A percentile compares a stretch with the other conserved stretches of the same genome.
Evolutionary conservation across 78 protist species (phyloP).

Genomic region (Bigelowiella natans): DNA sequence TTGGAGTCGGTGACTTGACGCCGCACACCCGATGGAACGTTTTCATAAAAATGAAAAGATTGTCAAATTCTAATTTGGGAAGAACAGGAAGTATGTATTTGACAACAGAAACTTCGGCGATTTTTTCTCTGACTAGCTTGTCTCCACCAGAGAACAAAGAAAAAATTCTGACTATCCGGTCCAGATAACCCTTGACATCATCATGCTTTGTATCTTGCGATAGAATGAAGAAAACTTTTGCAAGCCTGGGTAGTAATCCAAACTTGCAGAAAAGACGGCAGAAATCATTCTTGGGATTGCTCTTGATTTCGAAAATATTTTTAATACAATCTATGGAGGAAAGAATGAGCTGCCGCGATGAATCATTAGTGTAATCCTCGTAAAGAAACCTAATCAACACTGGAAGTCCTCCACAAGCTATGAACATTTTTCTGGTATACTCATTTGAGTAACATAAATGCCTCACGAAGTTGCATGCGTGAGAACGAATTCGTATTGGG

Average conservation of each 20-base stretch:
- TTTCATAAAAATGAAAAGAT: not conserved
- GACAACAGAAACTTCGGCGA: not conserved
- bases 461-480: not conserved
- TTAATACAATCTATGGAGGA: not conserved
- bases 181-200: not conserved
- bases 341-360: not conserved
- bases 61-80: not conserved
- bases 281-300: not conserved
- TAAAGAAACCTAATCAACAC: not conserved
- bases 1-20: not conserved
- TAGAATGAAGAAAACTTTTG: not conserved
- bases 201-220: not conserved
- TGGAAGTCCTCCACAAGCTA: conserved; percentile 1
- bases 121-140: not conserved
- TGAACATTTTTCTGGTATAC: not conserved
- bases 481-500: not conserved
- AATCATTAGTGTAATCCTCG: not conserved
- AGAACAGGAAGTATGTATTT: not conserved
- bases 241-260: not conserved
- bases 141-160: not conserved
- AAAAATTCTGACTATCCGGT: not conserved
- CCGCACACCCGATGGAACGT: not conserved
- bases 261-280: conserved; percentile 9
- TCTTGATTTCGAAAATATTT: not conserved
- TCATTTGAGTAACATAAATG: not conserved